phyloP scores from a whole-genome alignment of 2,329 filamentous ascomycete genomes.

The Pseudogymnoascus verrucosus region DNA sequence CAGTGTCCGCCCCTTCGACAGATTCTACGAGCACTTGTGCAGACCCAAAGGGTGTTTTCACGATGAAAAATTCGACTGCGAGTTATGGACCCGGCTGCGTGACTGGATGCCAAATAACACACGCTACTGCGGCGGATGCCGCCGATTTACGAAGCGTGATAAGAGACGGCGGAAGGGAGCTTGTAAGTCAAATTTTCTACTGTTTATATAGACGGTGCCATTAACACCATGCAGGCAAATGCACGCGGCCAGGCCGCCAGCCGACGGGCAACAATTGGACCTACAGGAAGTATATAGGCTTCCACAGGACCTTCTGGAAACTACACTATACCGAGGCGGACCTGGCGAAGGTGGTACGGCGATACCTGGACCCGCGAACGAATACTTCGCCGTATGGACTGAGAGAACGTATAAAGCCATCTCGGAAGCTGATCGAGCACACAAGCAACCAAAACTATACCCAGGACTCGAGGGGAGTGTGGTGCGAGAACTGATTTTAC shows the following conservation, averaged over 20 bases:
- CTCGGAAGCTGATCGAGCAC: neutral
- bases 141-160: neutral
- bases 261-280: neutral
- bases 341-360: neutral
- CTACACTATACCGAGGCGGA: neutral
- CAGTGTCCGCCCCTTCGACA: neutral
- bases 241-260: neutral
- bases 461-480: neutral
- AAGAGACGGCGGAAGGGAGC: neutral
- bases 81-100: neutral
- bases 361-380: neutral
- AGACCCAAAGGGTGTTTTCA: neutral
- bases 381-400: neutral
- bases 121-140: neutral
- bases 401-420: neutral
- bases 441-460: neutral
- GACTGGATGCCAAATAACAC: neutral
- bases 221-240: neutral
- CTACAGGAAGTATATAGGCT: neutral
- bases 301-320: neutral
- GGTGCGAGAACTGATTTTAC: neutral
- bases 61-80: neutral
- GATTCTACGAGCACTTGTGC: neutral
- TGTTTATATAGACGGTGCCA: neutral
- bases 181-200: neutral